These are phyloP conservation scores for Leccinum barrowsii DNA, from an alignment of 768 basidiomycete genomes.

Conservation along the genomic window DNA sequence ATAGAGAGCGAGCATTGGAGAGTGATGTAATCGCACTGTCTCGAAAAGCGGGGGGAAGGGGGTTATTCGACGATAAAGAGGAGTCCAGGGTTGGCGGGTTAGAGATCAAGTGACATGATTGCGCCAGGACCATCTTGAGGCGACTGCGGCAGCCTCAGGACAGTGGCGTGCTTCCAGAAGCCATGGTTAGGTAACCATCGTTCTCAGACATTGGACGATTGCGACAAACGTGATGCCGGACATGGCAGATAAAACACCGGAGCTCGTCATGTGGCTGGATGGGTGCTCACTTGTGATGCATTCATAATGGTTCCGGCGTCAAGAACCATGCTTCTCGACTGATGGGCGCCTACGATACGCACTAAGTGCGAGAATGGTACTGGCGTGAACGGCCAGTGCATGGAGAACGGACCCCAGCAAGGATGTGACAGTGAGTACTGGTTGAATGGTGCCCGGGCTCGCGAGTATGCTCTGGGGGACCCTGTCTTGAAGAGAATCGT, in stretches of 20 bases:
- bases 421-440: neutral
- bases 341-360: neutral
- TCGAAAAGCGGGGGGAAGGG: neutral
- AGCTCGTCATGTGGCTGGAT: neutral
- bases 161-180: neutral
- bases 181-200: neutral
- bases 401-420: neutral
- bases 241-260: neutral
- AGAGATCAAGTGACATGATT: neutral
- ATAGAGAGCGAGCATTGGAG: neutral
- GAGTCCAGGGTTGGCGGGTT: neutral
- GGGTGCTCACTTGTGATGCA: neutral
- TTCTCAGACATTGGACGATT: neutral
- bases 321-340: neutral
- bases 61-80: neutral
- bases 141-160: neutral
- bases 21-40: neutral
- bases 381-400: neutral
- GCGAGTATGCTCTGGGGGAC: no score
- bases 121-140: neutral
- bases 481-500: no score
- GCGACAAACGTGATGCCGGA: no score
- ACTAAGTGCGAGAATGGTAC: neutral
- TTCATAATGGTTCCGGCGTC: neutral
- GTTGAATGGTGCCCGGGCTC: no score